Evolutionary conservation across 495 filamentous ascomycete species (phyloP), one percentile per base, ranked within the genome.

Genomic region (Talaromyces nanjingensis): DNA sequence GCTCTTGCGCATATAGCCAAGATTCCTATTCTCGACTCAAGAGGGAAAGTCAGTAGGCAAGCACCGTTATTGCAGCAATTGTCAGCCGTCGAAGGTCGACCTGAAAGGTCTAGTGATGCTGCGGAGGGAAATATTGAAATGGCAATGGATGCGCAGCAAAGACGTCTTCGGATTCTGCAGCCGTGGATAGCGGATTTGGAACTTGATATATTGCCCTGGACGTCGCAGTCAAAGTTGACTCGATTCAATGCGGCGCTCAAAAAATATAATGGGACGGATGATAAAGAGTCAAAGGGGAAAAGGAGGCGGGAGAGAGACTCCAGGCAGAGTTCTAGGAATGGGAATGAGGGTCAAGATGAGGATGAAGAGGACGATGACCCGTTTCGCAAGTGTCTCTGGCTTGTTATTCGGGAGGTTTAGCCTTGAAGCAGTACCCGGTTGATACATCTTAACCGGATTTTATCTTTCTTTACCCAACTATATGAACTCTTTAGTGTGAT

Each of bases 131-230:
- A 24, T 5, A 20, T 33, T 22, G 27, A 64, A 33, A 47, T 62
- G 62, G 64, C 65, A 14, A 22, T 69, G 4, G 65, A 72, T 22
- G n/a, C 67, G n/a, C 63, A 64, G 63, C 66, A 67, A 42, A 67
- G 49, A 22, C 29, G 14, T 3, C 24, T 67, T 24, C 29, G 16
- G n/a, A 59, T 57, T 6, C 52, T 74, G 33, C 63, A 67, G 54
- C 70, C 69, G 7, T 76, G 72, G 69, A 71, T 71, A 64, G 69
- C 69, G 5, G 68, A 69, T 39, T 60, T 74, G 6, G 66, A 70
- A 20, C 20, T 74, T 27, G 65, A 72, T 45, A 47, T 70, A 39
- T 45, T 69, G 52, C 71, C 71, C 3, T 67, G 66, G 72, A 71
- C 64, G 33, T 65, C 66, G 0, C 68, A 73, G 59, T 71, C 69